These are phyloP conservation scores for Plectosphaerella cucumerina DNA, from an alignment of 2,329 filamentous ascomycete genomes.

Conservation along the genomic window DNA sequence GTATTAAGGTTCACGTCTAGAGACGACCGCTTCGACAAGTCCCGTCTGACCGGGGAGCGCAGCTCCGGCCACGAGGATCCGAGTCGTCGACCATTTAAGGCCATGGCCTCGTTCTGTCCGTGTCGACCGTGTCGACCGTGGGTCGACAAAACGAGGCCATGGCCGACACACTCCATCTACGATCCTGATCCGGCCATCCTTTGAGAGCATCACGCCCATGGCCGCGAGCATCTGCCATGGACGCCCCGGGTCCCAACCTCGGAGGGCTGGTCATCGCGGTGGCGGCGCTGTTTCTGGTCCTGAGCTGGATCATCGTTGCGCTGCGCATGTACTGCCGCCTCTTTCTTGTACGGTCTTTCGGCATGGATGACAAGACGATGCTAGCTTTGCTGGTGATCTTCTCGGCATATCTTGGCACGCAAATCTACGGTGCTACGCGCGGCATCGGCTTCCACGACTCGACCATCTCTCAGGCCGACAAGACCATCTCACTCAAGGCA, in stretches of 20 bases:
- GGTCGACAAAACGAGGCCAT: too few species aligned
- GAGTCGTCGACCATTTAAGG: too few species aligned
- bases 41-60: too few species aligned
- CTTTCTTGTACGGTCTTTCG: constrained; percentile 25
- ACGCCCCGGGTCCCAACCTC: constrained; percentile 6
- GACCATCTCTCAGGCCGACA: constrained; percentile 13
- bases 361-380: constrained; percentile 27
- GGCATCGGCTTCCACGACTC: constrained; percentile 20
- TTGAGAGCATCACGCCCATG: not conserved
- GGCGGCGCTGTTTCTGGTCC: constrained; percentile 24
- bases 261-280: constrained; percentile 20
- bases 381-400: constrained; percentile 23
- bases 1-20: too few species aligned
- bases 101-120: too few species aligned
- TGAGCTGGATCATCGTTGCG: constrained; percentile 24
- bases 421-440: constrained; percentile 20
- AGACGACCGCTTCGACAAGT: too few species aligned
- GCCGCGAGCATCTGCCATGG: not conserved
- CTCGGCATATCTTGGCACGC: constrained; percentile 15
- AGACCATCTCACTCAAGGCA: constrained; percentile 25
- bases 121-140: too few species aligned
- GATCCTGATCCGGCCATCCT: too few species aligned
- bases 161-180: too few species aligned
- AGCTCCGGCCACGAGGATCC: too few species aligned
- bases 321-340: constrained; percentile 26